phyloP scores from a whole-genome alignment of 441 rosid species.

The Heliophila coronopifolia region DNA sequence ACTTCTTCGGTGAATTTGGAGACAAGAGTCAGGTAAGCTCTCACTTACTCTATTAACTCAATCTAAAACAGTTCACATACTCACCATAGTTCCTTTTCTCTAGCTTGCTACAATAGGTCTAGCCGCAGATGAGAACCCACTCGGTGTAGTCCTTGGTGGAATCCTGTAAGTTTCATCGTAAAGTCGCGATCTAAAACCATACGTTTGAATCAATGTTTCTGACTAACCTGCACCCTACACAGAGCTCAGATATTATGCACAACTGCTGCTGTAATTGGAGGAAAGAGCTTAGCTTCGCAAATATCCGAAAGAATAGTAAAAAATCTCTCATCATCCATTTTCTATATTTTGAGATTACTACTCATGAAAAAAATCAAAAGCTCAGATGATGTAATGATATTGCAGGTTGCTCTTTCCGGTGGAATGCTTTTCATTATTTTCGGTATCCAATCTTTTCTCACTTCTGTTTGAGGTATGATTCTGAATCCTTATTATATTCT shows the following conservation, averaged over 20 bases:
- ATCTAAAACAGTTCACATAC: neutral
- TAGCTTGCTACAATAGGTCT: constrained; percentile 94
- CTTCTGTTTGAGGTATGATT: constrained; percentile 30
- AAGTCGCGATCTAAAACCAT: no score
- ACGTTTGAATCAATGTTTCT: no score
- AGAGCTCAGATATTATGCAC: constrained; percentile 91
- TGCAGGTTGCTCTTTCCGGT: constrained; percentile 81
- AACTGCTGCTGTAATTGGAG: constrained; percentile 90
- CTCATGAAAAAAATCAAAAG: no score
- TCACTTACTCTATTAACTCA: neutral
- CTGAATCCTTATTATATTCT: neutral
- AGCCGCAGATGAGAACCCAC: constrained; percentile 90
- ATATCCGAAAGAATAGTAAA: constrained; percentile 66
- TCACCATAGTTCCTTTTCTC: constrained; percentile 13
- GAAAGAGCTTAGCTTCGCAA: constrained; percentile 92
- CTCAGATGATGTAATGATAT: neutral
- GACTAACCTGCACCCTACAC: constrained; percentile 15
- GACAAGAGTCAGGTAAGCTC: constrained; percentile 87
- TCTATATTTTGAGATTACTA: no score
- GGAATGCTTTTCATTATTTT: constrained; percentile 83
- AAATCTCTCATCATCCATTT: no score
- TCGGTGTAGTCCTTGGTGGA: constrained; percentile 91
- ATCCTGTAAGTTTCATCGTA: constrained; percentile 42
- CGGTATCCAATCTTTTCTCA: constrained; percentile 81
- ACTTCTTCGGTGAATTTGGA: constrained; percentile 96